Evolutionary conservation across 1,284 basidiomycete genomes (phyloP).

Genomic region (Sutorius eximius): DNA sequence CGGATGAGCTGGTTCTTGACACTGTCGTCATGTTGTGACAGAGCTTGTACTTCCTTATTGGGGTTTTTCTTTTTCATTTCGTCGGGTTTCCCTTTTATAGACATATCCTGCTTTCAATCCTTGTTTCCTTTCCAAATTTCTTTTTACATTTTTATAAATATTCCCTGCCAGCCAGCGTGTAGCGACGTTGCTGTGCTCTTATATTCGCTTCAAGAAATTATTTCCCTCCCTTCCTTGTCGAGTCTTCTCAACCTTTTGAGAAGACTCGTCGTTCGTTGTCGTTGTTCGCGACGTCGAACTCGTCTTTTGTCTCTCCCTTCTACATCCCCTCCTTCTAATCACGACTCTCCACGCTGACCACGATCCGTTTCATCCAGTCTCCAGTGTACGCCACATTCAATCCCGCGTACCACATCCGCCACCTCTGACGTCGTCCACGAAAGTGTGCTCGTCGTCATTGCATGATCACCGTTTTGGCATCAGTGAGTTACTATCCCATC

Average conservation of each 20-base stretch:
- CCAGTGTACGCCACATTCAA: slow-evolving; percentile 34
- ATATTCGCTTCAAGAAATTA: slow-evolving; percentile 30
- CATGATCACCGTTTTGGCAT: slow-evolving; percentile 25
- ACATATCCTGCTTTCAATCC: slow-evolving; percentile 17
- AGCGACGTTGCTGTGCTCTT: slow-evolving; percentile 29
- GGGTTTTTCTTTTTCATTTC: slow-evolving; percentile 12
- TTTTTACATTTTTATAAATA: slow-evolving; percentile 18
- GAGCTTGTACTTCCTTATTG: slow-evolving; percentile 8
- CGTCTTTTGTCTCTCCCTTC: slow-evolving; percentile 28
- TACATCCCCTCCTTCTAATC: slow-evolving; percentile 35
- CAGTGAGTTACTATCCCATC: slow-evolving; percentile 22
- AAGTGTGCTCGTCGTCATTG: slow-evolving; percentile 28
- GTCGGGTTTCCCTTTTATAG: slow-evolving; percentile 9
- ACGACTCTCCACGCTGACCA: slow-evolving; percentile 60
- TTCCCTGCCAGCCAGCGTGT: slow-evolving; percentile 13
- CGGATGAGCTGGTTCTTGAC: slow-evolving; percentile 27
- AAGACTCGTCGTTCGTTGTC: slow-evolving; percentile 34
- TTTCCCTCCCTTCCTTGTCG: slow-evolving; percentile 28
- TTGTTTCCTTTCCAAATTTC: neutral
- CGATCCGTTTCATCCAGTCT: slow-evolving; percentile 39
- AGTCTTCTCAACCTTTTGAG: slow-evolving; percentile 25
- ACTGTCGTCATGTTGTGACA: slow-evolving; percentile 23
- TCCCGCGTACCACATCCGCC: slow-evolving; percentile 10
- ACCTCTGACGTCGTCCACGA: slow-evolving; percentile 21
- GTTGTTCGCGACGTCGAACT: slow-evolving; percentile 30